Conservation (phyloP, 2,329 filamentous ascomycete species). For the Xylaria sp. region DNA sequence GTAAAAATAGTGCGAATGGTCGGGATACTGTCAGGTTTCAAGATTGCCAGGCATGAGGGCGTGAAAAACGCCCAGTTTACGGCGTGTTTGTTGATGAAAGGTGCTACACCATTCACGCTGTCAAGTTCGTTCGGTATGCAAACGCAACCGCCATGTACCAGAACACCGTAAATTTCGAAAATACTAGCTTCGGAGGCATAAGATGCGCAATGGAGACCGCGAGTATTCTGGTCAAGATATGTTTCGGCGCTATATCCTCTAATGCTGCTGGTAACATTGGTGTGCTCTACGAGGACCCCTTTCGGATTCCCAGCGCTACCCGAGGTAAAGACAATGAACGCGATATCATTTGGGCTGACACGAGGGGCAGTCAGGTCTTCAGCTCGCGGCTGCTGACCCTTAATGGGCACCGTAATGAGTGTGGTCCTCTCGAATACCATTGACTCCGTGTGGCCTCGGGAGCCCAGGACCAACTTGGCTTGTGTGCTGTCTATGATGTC, state of each 20-base stretch:
- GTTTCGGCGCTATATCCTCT: background rate
- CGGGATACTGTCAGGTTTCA: slow-evolving; percentile 33
- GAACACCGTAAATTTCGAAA: slow-evolving; percentile 45
- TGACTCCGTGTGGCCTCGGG: background rate
- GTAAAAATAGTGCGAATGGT: slow-evolving; percentile 29
- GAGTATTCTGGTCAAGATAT: slow-evolving; percentile 3
- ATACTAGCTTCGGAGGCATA: slow-evolving; percentile 49
- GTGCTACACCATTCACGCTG: slow-evolving; percentile 42
- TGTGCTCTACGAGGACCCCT: slow-evolving; percentile 15
- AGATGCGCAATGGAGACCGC: slow-evolving; percentile 33
- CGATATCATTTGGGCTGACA: background rate
- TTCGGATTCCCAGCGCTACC: slow-evolving; percentile 28
- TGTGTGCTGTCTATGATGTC: slow-evolving; percentile 7
- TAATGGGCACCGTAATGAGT: slow-evolving; percentile 2
- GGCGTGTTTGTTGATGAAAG: slow-evolving; percentile 29
- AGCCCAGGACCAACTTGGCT: background rate
- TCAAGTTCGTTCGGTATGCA: slow-evolving; percentile 46
- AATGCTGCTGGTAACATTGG: slow-evolving; percentile 2
- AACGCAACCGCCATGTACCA: slow-evolving; percentile 45
- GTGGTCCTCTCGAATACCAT: background rate
- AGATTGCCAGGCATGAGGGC: slow-evolving; percentile 29
- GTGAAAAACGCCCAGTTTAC: slow-evolving; percentile 35
- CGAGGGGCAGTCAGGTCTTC: background rate
- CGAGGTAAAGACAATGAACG: slow-evolving; percentile 8
- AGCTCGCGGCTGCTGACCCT: background rate